These are phyloP conservation scores for Myriosclerotinia duriaeana DNA, from an alignment of 2,329 filamentous ascomycete species.

Conservation along the genomic window DNA sequence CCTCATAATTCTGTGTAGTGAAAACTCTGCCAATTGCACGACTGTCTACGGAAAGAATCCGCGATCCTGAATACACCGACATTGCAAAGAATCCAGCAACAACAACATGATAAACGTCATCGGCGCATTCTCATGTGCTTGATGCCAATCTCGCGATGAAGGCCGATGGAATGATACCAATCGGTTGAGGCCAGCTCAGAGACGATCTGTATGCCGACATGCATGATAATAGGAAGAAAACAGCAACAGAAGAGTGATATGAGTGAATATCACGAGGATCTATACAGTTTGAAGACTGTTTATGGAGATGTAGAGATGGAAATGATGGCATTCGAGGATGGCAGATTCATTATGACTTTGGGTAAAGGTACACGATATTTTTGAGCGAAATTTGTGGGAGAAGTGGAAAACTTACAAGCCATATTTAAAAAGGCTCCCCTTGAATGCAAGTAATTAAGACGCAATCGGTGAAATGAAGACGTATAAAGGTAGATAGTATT, in stretches of 20 bases:
- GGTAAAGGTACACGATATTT: slow-evolving; percentile 20
- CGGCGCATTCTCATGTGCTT: slow-evolving; percentile 39
- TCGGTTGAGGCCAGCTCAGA: slow-evolving; percentile 32
- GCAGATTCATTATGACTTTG: slow-evolving; percentile 35
- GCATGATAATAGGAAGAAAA: slow-evolving; percentile 9
- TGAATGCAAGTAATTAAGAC: slow-evolving; percentile 28
- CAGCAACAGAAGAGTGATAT: slow-evolving; percentile 16
- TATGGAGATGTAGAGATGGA: slow-evolving; percentile 28
- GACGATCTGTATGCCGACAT: slow-evolving; percentile 26
- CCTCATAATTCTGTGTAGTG: slow-evolving; percentile 28
- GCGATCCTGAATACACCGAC: slow-evolving; percentile 33
- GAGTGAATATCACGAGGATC: slow-evolving; percentile 16
- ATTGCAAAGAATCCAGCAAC: slow-evolving; percentile 25
- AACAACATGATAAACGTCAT: slow-evolving; percentile 26
- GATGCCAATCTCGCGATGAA: slow-evolving; percentile 30
- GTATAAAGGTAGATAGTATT: slow-evolving; percentile 19
- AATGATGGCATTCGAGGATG: slow-evolving; percentile 27
- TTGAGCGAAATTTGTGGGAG: slow-evolving; percentile 23
- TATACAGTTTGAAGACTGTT: slow-evolving; percentile 25
- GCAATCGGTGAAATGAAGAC: slow-evolving; percentile 28
- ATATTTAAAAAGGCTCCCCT: slow-evolving; percentile 39
- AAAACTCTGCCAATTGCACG: slow-evolving; percentile 30
- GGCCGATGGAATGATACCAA: slow-evolving; percentile 35
- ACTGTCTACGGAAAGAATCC: slow-evolving; percentile 28
- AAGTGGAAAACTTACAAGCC: slow-evolving; percentile 44